Evolutionary conservation across 192 early-diverging fungal genomes (phyloP).

Genomic region (Coemansia sp.): DNA sequence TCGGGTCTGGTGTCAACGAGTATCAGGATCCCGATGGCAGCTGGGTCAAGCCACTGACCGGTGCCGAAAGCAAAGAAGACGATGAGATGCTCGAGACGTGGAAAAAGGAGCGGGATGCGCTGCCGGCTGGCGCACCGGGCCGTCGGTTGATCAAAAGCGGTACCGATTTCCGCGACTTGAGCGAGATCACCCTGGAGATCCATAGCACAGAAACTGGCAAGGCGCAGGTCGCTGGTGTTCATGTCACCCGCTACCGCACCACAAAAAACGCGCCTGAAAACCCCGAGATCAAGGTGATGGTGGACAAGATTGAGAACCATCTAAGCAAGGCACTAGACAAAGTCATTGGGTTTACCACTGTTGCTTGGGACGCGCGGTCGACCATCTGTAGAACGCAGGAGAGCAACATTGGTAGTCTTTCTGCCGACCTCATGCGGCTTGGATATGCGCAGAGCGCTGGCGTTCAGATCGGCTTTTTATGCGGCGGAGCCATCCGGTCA

Average conservation of each 20-base stretch:
- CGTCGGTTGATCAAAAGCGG: conserved; percentile 66
- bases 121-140: conserved; percentile 16
- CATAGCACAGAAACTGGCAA: background rate
- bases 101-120: conserved; percentile 35
- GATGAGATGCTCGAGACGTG: conserved; percentile 40
- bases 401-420: conserved; percentile 62
- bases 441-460: conserved; percentile 47
- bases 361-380: conserved; percentile 60
- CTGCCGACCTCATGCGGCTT: conserved; percentile 63
- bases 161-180: conserved; percentile 67
- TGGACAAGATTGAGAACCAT: conserved; percentile 50
- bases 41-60: background rate
- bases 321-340: conserved; percentile 57
- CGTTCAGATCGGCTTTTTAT: conserved; percentile 55
- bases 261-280: conserved; percentile 44
- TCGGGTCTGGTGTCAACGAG: conserved; percentile 55
- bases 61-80: conserved; percentile 29
- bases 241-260: conserved; percentile 53
- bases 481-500: conserved; percentile 65
- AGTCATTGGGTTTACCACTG: conserved; percentile 58
- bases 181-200: conserved; percentile 50
- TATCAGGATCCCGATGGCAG: conserved; percentile 17
- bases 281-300: conserved; percentile 43
- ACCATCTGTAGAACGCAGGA: conserved; percentile 60
- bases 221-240: conserved; percentile 11